phyloP scores from a whole-genome alignment of 805 yeast genomes.

The Yamadazyma endophytica region DNA sequence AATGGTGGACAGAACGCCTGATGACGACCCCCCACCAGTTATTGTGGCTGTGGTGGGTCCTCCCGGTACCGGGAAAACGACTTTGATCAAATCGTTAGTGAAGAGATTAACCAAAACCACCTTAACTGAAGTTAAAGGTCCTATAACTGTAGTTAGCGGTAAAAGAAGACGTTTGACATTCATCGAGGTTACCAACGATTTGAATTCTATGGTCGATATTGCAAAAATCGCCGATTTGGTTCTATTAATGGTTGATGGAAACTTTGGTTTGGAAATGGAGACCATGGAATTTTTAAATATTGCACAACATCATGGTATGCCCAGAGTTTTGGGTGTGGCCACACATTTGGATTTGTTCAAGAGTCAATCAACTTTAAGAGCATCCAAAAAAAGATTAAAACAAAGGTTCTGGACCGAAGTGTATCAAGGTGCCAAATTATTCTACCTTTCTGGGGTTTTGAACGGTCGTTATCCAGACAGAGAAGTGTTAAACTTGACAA shows the following conservation, averaged over 20 bases:
- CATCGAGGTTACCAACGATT: constrained; percentile 86
- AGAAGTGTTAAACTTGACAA: constrained; percentile 83
- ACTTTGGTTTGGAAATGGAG: constrained; percentile 98
- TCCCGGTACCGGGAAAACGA: constrained; percentile 97
- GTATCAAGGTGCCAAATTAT: constrained; percentile 94
- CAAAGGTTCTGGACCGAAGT: constrained; percentile 99
- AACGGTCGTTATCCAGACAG: constrained; percentile 98
- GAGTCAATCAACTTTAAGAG: constrained; percentile 81
- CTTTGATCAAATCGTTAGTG: constrained; percentile 83
- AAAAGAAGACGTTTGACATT: constrained; percentile 90
- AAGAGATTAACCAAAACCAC: constrained; percentile 85
- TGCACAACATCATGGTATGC: constrained; percentile 99
- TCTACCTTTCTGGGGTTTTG: constrained; percentile 89
- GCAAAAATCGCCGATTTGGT: constrained; percentile 95
- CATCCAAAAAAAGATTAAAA: constrained; percentile 86
- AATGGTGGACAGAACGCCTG: constrained; percentile 96
- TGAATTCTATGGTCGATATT: constrained; percentile 93
- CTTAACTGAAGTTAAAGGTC: constrained; percentile 84
- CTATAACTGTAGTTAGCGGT: constrained; percentile 94
- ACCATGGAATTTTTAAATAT: constrained; percentile 97
- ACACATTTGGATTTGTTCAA: constrained; percentile 95
- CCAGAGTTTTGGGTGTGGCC: constrained; percentile 90
- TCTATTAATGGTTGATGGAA: constrained; percentile 86
- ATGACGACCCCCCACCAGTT: constrained; percentile 96
- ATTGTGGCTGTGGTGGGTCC: constrained; percentile 98